These are phyloP conservation scores for Alternaria sp. DNA, from an alignment of 2,329 filamentous ascomycete genomes.

Conservation along the genomic window DNA sequence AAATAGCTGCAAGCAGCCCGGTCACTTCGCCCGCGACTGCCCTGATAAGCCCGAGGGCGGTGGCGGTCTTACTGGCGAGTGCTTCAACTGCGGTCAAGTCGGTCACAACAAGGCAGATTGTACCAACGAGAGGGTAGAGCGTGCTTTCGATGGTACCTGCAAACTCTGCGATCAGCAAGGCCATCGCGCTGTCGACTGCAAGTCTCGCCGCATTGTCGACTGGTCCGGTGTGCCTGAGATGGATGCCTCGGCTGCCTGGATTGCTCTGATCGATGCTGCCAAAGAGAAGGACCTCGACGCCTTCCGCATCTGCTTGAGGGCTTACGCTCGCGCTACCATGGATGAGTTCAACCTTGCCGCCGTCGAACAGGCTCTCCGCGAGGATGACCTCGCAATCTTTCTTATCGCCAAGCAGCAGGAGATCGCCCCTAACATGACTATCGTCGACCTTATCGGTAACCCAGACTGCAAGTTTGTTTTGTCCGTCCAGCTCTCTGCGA, in stretches of 20 bases:
- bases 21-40: slow-evolving; percentile 60
- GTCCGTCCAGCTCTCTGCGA: slow-evolving; percentile 67
- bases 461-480: slow-evolving; percentile 70
- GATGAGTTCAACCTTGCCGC: slow-evolving; percentile 54
- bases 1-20: slow-evolving; percentile 52
- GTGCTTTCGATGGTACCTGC: slow-evolving; percentile 64
- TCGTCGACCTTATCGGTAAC: slow-evolving; percentile 63
- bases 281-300: slow-evolving; percentile 59
- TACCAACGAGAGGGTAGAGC: slow-evolving; percentile 62
- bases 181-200: slow-evolving; percentile 60
- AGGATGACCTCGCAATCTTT: slow-evolving; percentile 57
- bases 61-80: slow-evolving; percentile 55
- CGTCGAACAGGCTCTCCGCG: slow-evolving; percentile 61
- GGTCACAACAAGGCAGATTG: slow-evolving; percentile 72
- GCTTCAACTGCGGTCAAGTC: slow-evolving; percentile 68
- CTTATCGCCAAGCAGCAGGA: slow-evolving; percentile 61
- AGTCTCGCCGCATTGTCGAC: slow-evolving; percentile 49
- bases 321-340: slow-evolving; percentile 57
- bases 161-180: slow-evolving; percentile 62
- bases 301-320: slow-evolving; percentile 57
- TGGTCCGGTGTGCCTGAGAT: slow-evolving; percentile 56
- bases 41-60: slow-evolving; percentile 52
- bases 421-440: slow-evolving; percentile 55
- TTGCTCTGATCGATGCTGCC: slow-evolving; percentile 58
- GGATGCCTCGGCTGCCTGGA: slow-evolving; percentile 60